A percentile compares a stretch with the other conserved stretches of the same genome.
Evolutionary conservation across 2,329 filamentous ascomycete genomes (phyloP).

Genomic region (Ophiognomonia clavigignenti-juglandacearum): DNA sequence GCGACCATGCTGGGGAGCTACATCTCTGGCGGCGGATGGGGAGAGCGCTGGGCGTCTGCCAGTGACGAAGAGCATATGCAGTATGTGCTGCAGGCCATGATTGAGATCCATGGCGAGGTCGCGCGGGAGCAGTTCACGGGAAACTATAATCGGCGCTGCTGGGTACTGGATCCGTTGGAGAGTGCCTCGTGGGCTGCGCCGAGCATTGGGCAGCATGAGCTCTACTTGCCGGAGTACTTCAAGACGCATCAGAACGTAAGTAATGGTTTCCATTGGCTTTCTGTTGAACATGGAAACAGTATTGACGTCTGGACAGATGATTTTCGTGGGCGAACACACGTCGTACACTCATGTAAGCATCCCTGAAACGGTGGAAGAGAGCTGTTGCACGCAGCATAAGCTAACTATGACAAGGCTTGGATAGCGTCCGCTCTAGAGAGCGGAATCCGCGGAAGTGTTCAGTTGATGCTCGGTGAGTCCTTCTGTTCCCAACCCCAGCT

Average conservation of each 20-base stretch:
- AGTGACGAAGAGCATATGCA: constrained; percentile 58
- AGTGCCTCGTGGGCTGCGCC: constrained; percentile 60
- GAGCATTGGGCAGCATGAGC: constrained; percentile 58
- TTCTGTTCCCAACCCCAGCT: too few relatives aligned
- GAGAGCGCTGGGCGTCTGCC: constrained; percentile 36
- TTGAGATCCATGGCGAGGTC: constrained; percentile 59
- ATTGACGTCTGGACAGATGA: constrained; percentile 36
- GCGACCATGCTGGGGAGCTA: constrained; percentile 58
- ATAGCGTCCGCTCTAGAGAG: constrained; percentile 64
- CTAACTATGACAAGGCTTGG: constrained; percentile 43
- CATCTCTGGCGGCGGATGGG: constrained; percentile 37
- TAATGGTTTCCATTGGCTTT: constrained; percentile 1
- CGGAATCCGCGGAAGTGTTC: constrained; percentile 59
- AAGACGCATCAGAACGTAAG: constrained; percentile 57
- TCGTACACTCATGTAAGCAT: constrained; percentile 54
- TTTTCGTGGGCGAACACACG: constrained; percentile 66
- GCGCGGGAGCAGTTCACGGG: constrained; percentile 60
- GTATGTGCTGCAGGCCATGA: constrained; percentile 60
- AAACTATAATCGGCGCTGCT: constrained; percentile 60
- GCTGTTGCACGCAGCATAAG: not conserved
- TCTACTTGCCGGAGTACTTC: constrained; percentile 70
- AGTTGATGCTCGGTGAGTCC: constrained; percentile 51
- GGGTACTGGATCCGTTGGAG: constrained; percentile 57
- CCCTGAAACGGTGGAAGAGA: not conserved
- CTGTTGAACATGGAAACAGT: not conserved